Evolutionary conservation across 2,329 filamentous ascomycete species (phyloP), one percentile per base, ranked within the genome.

Genomic region (Ascochyta lentis): DNA sequence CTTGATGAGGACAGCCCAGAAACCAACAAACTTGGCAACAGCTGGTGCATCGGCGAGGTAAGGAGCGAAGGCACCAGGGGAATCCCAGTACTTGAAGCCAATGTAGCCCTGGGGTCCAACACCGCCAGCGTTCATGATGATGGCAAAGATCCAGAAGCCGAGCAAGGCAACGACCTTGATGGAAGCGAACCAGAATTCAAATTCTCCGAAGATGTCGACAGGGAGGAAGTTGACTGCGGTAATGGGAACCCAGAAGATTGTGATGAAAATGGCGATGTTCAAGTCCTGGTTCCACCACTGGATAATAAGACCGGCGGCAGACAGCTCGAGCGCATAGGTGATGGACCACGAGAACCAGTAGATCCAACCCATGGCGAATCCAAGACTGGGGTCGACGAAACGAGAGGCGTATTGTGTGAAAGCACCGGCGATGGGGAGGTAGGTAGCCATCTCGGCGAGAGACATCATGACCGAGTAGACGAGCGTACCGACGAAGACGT

Each of bases 261-360:
- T 83, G 65, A 92, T 91, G 75, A 89, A 90, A 61, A 92, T 87
- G 55, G 83, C 89, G 50, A 91, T 85, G 66, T 80, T 87, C 55
- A 92, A 76, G 19, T 74, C 71, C 1, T 78, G 60, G 52, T 86
- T 80, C 90, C 89, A 92, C 73, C 89, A 92, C 71, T 91, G 86
- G 59, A 92, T 89, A 52, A 92, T 89, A 43, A 92, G 78, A 5
- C 88, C 89, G 1, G 88, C 86, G 0, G 88, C 88, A 0, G 86
- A 89, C 35, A 92, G 79, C 69, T 93, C 89, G 8, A 92, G 82
- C 0, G 89, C 88, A 63, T 85, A 90, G 0, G 89, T 91, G 54
- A 89, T 85, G 16, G 86, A 82, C 88, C 88, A 93, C 34, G 84
- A 87, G 69, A 92, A 92, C 87, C 88, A 93, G 76, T 93, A 93